These are phyloP conservation scores for Metschnikowia amazonensis DNA, from an alignment of 805 yeast species.

Conservation along the genomic window DNA sequence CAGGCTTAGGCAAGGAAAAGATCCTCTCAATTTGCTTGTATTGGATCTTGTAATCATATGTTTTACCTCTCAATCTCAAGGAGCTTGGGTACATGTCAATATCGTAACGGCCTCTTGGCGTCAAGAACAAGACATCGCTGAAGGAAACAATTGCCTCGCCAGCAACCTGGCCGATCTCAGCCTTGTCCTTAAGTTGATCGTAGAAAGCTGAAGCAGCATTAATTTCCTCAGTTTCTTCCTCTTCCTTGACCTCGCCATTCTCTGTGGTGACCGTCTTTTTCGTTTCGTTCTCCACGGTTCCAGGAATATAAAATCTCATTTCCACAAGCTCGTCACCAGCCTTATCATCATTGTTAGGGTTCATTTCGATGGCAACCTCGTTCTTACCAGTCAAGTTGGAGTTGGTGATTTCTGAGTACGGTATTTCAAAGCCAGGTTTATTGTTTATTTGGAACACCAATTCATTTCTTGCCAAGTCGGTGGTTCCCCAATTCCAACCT, in stretches of 20 bases:
- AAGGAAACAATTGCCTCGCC: constrained; percentile 95
- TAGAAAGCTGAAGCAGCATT: constrained; percentile 82
- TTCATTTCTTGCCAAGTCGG: constrained; percentile 90
- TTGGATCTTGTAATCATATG: constrained; percentile 94
- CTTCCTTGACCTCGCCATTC: constrained; percentile 30
- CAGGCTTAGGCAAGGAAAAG: constrained; percentile 90
- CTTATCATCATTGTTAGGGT: constrained; percentile 52
- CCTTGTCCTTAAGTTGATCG: constrained; percentile 87
- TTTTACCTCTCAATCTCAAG: constrained; percentile 91
- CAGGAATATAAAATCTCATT: constrained; percentile 89
- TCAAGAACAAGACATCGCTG: constrained; percentile 83
- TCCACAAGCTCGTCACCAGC: constrained; percentile 97
- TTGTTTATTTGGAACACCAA: constrained; percentile 80
- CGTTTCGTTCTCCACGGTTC: constrained; percentile 58
- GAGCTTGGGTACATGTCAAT: constrained; percentile 88
- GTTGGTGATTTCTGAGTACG: constrained; percentile 75
- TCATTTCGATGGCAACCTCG: constrained; percentile 89
- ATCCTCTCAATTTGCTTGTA: constrained; percentile 86
- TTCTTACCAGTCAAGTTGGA: constrained; percentile 87
- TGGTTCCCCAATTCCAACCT: constrained; percentile 99
- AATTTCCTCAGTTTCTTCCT: constrained; percentile 43
- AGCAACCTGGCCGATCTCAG: constrained; percentile 89
- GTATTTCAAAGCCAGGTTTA: constrained; percentile 88
- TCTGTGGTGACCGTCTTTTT: constrained; percentile 27
- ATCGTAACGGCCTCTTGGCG: constrained; percentile 98